Evolutionary conservation across 75 land plant species (phyloP).

Genomic region (Isoetes taiwanensis): DNA sequence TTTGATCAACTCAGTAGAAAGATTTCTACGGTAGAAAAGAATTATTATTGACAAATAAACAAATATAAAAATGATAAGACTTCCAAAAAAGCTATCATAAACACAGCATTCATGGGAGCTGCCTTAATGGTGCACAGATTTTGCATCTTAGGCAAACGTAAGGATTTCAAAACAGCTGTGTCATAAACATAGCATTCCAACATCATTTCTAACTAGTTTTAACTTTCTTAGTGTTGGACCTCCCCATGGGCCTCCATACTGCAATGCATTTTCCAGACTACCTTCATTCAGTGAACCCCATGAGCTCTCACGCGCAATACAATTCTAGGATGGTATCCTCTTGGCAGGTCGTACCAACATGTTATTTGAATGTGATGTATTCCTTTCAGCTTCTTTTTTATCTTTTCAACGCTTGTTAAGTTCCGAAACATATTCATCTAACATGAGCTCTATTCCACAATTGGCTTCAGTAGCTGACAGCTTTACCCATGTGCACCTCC

Average conservation of each 20-base stretch:
- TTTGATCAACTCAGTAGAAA: no score
- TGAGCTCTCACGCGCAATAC: slow-evolving; percentile 88
- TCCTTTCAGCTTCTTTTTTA: slow-evolving; percentile 50
- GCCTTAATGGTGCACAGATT: no score
- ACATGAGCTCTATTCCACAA: slow-evolving; percentile 85
- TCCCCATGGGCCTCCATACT: slow-evolving; percentile 28
- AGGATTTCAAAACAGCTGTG: no score
- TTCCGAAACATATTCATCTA: slow-evolving; percentile 87
- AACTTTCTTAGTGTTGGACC: slow-evolving; percentile 27
- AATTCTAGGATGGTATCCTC: slow-evolving; percentile 98
- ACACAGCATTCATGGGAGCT: no score
- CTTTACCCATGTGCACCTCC: slow-evolving; percentile 92
- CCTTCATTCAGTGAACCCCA: slow-evolving; percentile 79
- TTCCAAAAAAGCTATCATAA: no score
- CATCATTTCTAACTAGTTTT: slow-evolving; percentile 25
- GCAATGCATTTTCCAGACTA: slow-evolving; percentile 27
- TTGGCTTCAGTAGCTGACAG: slow-evolving; percentile 90
- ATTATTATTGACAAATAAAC: no score
- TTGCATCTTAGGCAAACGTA: no score
- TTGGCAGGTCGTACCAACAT: slow-evolving; percentile 29
- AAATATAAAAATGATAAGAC: no score
- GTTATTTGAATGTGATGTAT: slow-evolving; percentile 48
- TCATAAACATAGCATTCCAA: no score
- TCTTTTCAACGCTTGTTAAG: slow-evolving; percentile 77
- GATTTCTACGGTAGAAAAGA: no score